Base-by-base conservation (phyloP, 441 rosid genomes). In the Kokia cookei region DNA sequence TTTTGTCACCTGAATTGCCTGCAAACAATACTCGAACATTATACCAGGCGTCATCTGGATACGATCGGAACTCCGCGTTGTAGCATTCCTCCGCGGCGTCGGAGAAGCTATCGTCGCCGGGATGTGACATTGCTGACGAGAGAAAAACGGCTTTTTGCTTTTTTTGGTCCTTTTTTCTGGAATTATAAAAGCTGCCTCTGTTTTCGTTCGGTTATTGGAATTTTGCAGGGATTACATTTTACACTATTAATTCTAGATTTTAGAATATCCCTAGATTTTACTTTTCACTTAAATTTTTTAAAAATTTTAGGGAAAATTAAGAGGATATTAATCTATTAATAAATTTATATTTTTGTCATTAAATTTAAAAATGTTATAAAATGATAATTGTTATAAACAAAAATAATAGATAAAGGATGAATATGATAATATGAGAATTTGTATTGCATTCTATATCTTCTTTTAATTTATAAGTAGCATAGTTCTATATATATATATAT, bases 41-140 rank as follows among this genome's bases (percentile, higher is more conserved):
- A 74, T 86, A 86, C 89, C 90, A 86, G 6, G 92, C 85, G 35
- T 82, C 85, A 73, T 86, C 81, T 0, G 0, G 4, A 4, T 22
- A 7, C 1, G 74, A 37, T 1, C 79, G 81, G 79, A 80, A 82
- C 79, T 86, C 87, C 32, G 50, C 2, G 19, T 77, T 66, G 67
- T 40, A 68, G 10, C 55, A 24, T 19, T 64, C 62, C 27, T 29
- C 47, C 27, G 6, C 60, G 27, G 27, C 13, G 13, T 1, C 26
- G 4, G 58, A 26, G 24, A 10, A 48, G 57, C 50, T 8, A 22
- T 48, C 26, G 2, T 15, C 43, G 60, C 72, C 60, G 47, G 6
- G n/a, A 1, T 32, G 29, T 26, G 5, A 51, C 72, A 68, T 59
- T 51, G 19, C 19, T 13, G 70, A 43, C 32, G 0, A 22, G 13